Evolutionary conservation across 1,284 basidiomycete genomes (phyloP), one percentile per base, ranked within the genome.

Genomic region (Cryptococcus sp.): DNA sequence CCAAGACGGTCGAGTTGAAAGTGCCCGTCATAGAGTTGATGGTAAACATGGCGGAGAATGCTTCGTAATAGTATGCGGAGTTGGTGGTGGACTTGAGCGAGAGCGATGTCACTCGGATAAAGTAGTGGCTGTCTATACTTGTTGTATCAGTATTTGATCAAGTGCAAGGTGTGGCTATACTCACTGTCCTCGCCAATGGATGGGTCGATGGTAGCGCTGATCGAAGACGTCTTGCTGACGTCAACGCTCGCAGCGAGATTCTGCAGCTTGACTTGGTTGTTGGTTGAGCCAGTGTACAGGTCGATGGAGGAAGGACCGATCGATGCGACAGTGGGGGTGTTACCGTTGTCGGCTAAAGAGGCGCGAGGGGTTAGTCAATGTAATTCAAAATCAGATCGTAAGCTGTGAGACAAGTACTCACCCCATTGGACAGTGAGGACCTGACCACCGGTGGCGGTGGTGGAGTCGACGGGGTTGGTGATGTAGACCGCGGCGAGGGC

Each of bases 41-140:
- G 15, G 62, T 52, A 81, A 91, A 93, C 67, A 85, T 85, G 58
- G 90, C 83, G n/a, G 89, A 91, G 82, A 91, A 93, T 2, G 89
- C 85, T 62, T 87, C 80, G 55, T 83, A 84, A 3, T 81, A 83
- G 76, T 80, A 87, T 50, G 83, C 79, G 17, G 86, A 76, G 58
- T 81, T 74, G 8, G 65, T 61, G 1, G 68, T 68, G 73, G 87
- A 83, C 73, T 81, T 86, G 52, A 83, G 66, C 57, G 38, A 68
- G 43, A 81, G 59, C 0, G 89, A 89, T 58, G 87, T 83, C 73
- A 89, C 80, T 54, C 89, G 88, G 55, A 79, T 63, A 66, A 79
- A 79, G 70, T 77, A 79, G 61, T 69, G 72, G n/a, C 61, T 50
- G 29, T 72, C 73, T 73, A 29, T 7, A 51, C 4, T 34, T 49